Evolutionary conservation across 2,329 filamentous ascomycete genomes (phyloP), one percentile per base, ranked within the genome.

Genomic region (Hortaea werneckii): DNA sequence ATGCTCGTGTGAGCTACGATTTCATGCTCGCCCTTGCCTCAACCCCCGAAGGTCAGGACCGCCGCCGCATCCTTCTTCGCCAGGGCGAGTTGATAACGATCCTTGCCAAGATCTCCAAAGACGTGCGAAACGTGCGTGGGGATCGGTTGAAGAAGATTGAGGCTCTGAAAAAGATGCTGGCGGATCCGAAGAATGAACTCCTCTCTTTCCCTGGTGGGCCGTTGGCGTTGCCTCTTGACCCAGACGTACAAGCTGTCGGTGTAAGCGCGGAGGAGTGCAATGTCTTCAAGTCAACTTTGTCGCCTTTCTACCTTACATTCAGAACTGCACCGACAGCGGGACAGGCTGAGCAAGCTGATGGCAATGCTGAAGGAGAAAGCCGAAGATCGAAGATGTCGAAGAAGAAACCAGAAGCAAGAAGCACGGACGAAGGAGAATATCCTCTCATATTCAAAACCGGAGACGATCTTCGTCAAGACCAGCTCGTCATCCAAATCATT

Each of bases 361-460:
- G 20, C 20, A 20, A 4, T 20, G 20, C 20, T 20, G 20, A 20
- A 20, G 20, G 20, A 20, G 20, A 20, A 20, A 20, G 20, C 20
- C 20, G 20, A 20, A 20, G 20, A 20, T 20, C 20, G 20, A 20
- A 20, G 20, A 4, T 20, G 20, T 20, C 20, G 20, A 20, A 20
- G 20, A 20, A 20, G 20, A 20, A 20, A 20, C 20, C 20, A 2
- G 20, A 20, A 20, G 20, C 20, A 20, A 20, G 20, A 20, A 20
- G 20, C 20, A 75, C 78, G 0, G 78, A 78, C 2, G 86, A 85
- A 6, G 77, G 76, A 35, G 84, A 82, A 49, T 98, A 96, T 61
- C 84, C 90, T 7, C 85, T 98, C 52, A 84, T 96, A 44, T 98
- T 98, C 78, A 98, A 98, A 66, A 88, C 88, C 1, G 92, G 92